Conservation (phyloP, 2,329 filamentous ascomycete species). For the Penicillium fuscoglaucum region DNA sequence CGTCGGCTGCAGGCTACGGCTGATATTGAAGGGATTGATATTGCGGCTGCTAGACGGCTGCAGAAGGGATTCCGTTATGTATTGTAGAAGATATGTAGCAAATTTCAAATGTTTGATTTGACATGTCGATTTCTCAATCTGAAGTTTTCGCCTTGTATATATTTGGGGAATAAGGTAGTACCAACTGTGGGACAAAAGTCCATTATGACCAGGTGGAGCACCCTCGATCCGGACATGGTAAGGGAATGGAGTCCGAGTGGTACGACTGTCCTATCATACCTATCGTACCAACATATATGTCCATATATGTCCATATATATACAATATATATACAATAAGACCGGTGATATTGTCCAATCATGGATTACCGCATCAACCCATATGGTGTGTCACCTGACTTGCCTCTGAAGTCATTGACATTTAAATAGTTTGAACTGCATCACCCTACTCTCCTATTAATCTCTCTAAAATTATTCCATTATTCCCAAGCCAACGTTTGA, state of each 20-base stretch:
- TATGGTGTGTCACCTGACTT: constrained; percentile 4
- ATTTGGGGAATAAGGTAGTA: too few species aligned
- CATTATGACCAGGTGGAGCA: too few species aligned
- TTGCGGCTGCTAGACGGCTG: constrained; percentile 51
- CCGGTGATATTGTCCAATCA: neutral
- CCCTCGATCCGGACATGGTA: neutral
- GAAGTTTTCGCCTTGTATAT: too few species aligned
- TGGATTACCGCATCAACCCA: constrained; percentile 1
- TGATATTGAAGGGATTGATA: constrained; percentile 52
- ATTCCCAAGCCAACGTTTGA: neutral
- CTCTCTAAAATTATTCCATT: neutral
- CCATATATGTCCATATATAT: too few species aligned
- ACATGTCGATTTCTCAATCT: neutral
- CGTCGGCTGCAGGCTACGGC: constrained; percentile 52
- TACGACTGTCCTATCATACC: neutral
- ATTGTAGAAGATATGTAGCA: constrained; percentile 31
- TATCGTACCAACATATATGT: neutral
- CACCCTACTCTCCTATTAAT: neutral
- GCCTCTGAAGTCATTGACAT: constrained; percentile 3
- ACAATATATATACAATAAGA: too few species aligned
- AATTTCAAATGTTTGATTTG: neutral
- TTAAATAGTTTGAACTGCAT: neutral
- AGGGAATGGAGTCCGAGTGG: neutral
- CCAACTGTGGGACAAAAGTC: too few species aligned
- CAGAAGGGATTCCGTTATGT: constrained; percentile 59